Base-by-base conservation (phyloP, 179 eudicot species). In the Silene coronaria region DNA sequence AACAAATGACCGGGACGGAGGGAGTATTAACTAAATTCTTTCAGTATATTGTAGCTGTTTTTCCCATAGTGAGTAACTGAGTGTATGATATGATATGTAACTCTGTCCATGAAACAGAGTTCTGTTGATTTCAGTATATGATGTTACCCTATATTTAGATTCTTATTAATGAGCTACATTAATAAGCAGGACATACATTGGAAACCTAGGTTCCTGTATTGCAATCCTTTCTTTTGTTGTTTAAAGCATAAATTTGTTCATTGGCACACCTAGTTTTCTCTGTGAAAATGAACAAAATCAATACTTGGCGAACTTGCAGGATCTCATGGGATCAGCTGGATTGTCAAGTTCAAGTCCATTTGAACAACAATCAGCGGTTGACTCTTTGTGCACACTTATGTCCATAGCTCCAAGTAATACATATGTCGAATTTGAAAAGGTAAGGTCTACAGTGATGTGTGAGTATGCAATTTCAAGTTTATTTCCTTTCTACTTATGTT, bases 401-500 rank as follows among this genome's bases (percentile, higher is more conserved):
- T 82, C 92, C 77, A 80, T 96, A 70, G 67, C 84, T 73, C 97
- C 99, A 12, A 87, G 84, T 80, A 90, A 90, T 81, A 85, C 91
- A 64, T 96, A 86, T 78, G 21, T 67, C n/a, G 96, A 96, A 84
- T 96, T 96, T 86, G 96, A 87, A 81, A 88, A 93, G 97, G 99
- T 95, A 70, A 16, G 24, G 30, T 17, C 10, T 23, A 55, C 4
- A 53, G 23, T 71, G 42, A 71, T 48, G 32, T 71, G 13, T 26
- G 63, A 24, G 13, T 13, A 5, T 19, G 0, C 38, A 51, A 23
- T 48, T 48, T 46, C 0, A 7, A 46, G 19, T 46, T 24, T 3
- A 30, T 21, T 2, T 66, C 48, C 58, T 55, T 64, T 19, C 58
- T 66, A 2, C 24, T 45, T 64, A 26, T 24, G 4, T 71, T 57